Evolutionary conservation across 2,329 filamentous ascomycete species (phyloP).

Genomic region (Rhinocladiella mackenziei): DNA sequence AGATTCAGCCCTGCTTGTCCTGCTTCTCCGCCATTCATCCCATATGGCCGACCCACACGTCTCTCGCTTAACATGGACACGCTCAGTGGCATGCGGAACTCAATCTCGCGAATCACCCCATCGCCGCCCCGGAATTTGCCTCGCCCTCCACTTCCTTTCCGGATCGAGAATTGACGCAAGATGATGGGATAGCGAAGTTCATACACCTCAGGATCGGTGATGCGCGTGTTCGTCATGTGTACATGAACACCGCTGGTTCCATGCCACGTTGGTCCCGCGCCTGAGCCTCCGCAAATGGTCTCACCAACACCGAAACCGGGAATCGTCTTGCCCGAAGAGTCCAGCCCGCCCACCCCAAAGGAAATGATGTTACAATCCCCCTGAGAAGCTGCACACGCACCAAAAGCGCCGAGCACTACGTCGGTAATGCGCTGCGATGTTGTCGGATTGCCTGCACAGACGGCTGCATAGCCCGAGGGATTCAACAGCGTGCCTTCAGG

Average conservation of each 20-base stretch:
- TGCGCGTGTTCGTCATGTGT: constrained; percentile 85
- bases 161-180: constrained; percentile 64
- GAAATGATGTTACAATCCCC: constrained; percentile 33
- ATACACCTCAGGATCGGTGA: constrained; percentile 74
- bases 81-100: constrained; percentile 73
- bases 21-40: constrained; percentile 26
- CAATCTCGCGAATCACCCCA: constrained; percentile 72
- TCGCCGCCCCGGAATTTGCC: constrained; percentile 68
- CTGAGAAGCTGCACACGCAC: constrained; percentile 30
- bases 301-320: constrained; percentile 75
- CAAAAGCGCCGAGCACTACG: constrained; percentile 36
- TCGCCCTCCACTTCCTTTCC: constrained; percentile 58
- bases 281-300: constrained; percentile 73
- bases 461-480: constrained; percentile 32
- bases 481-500: constrained; percentile 32
- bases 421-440: constrained; percentile 34
- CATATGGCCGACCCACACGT: constrained; percentile 26
- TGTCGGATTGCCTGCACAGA: constrained; percentile 30
- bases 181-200: constrained; percentile 73
- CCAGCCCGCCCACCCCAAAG: constrained; percentile 29
- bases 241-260: constrained; percentile 73
- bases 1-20: constrained; percentile 24
- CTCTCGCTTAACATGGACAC: constrained; percentile 41
- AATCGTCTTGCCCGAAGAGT: constrained; percentile 38
- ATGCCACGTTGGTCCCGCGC: constrained; percentile 68